A percentile compares a stretch with the other conserved stretches of the same genome.
Evolutionary conservation across 345 rosid species (phyloP).

Genomic region (Mercurialis annua): DNA sequence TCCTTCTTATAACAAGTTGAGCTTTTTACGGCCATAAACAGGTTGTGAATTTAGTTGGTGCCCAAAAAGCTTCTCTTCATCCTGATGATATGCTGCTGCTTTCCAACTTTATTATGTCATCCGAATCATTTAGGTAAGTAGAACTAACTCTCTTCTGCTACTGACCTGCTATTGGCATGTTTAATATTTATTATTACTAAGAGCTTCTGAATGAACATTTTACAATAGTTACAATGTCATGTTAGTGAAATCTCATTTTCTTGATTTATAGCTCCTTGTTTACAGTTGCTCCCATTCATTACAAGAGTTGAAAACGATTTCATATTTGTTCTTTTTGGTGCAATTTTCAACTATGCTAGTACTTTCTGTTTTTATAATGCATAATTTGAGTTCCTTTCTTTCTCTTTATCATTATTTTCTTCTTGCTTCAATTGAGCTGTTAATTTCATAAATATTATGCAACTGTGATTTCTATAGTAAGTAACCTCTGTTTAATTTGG

Average conservation of each 20-base stretch:
- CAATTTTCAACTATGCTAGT: not conserved
- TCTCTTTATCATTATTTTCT: not conserved
- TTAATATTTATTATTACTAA: not conserved
- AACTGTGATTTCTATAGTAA: not conserved
- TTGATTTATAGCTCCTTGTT: not conserved
- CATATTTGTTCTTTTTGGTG: not conserved
- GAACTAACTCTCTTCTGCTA: constrained; percentile 13
- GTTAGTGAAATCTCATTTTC: not conserved
- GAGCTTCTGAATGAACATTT: too few relatives aligned
- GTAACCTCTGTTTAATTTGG: constrained; percentile 13
- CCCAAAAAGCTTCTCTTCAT: constrained; percentile 96
- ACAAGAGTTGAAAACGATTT: not conserved
- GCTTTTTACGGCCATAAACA: constrained; percentile 28
- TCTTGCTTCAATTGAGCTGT: not conserved
- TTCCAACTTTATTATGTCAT: constrained; percentile 83
- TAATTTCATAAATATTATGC: not conserved
- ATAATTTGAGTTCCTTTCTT: not conserved
- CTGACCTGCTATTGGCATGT: not conserved
- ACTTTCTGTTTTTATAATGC: not conserved
- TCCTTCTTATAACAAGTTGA: constrained; percentile 2
- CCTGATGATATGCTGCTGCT: constrained; percentile 94
- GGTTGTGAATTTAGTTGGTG: constrained; percentile 96
- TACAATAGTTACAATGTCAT: not conserved
- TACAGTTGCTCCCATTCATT: not conserved
- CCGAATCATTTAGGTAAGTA: constrained; percentile 90